phyloP scores from a whole-genome alignment of 441 rosid species.

The Corymbia citriodora region DNA sequence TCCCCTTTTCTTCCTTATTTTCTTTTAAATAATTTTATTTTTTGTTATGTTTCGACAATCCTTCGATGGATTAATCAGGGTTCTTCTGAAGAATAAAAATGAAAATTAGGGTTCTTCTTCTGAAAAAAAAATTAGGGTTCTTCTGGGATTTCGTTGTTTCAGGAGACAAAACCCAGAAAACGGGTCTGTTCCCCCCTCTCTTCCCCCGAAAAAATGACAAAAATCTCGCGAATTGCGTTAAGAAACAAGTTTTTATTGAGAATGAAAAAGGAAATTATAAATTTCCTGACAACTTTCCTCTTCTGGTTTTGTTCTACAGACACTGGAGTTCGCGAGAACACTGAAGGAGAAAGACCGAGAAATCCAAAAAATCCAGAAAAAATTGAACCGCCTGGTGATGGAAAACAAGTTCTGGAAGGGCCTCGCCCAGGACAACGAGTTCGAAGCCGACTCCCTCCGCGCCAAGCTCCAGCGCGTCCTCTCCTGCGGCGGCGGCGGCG shows the following conservation, averaged over 20 bases:
- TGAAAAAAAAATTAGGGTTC: too few relatives aligned
- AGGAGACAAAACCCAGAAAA: background rate
- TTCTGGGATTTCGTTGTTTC: background rate
- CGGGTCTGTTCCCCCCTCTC: background rate
- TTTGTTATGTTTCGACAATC: too few relatives aligned
- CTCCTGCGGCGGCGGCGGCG: conserved; percentile 29
- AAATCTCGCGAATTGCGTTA: background rate
- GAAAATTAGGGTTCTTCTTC: too few relatives aligned
- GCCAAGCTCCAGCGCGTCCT: conserved; percentile 51
- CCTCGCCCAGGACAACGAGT: conserved; percentile 34
- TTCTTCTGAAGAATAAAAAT: too few relatives aligned
- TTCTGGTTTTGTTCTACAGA: conserved; percentile 8
- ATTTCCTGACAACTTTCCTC: background rate
- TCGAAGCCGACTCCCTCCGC: conserved; percentile 11
- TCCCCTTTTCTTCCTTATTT: background rate
- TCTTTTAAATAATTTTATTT: too few relatives aligned
- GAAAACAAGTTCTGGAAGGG: conserved; percentile 68
- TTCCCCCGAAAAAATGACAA: too few relatives aligned
- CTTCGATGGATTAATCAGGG: background rate
- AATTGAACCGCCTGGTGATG: conserved; percentile 16
- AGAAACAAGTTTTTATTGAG: background rate
- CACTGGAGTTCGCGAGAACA: conserved; percentile 36
- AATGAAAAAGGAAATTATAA: too few relatives aligned
- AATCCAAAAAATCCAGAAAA: conserved; percentile 28
- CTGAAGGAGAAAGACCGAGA: conserved; percentile 59